Evolutionary conservation across 2,329 filamentous ascomycete species (phyloP).

Genomic region (Chalaropsis thielavioides): DNA sequence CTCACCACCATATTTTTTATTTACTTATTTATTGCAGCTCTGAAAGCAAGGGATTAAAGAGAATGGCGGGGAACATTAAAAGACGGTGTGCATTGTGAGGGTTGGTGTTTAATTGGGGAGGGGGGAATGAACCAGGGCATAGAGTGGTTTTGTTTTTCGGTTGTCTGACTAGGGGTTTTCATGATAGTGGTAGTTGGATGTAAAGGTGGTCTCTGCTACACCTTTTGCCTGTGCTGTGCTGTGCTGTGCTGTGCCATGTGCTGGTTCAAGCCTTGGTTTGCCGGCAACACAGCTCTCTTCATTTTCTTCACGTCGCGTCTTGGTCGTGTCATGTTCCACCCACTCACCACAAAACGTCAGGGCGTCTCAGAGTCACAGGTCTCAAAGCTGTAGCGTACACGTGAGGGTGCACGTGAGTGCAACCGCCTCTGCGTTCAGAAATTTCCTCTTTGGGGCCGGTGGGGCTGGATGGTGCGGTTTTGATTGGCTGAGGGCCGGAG

Average conservation of each 20-base stretch:
- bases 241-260: not conserved
- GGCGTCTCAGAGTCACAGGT: not conserved
- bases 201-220: too few relatives aligned
- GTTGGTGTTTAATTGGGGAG: slow-evolving; percentile 12
- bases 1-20: not conserved
- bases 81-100: slow-evolving; percentile 13
- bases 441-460: not conserved
- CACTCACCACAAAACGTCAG: not conserved
- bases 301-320: not conserved
- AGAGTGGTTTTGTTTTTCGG: slow-evolving; percentile 13
- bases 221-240: not conserved
- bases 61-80: slow-evolving; percentile 17
- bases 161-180: not conserved
- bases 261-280: too few relatives aligned
- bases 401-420: not conserved
- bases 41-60: slow-evolving; percentile 16
- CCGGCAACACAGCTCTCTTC: not conserved
- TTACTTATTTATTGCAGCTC: not conserved
- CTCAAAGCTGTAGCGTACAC: not conserved
- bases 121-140: slow-evolving; percentile 12
- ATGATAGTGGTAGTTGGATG: not conserved
- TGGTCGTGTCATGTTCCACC: not conserved
- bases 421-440: not conserved
- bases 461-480: not conserved
- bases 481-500: not conserved